These are phyloP conservation scores for Candida yuanshanica DNA, from an alignment of 805 yeast genomes.

Conservation along the genomic window DNA sequence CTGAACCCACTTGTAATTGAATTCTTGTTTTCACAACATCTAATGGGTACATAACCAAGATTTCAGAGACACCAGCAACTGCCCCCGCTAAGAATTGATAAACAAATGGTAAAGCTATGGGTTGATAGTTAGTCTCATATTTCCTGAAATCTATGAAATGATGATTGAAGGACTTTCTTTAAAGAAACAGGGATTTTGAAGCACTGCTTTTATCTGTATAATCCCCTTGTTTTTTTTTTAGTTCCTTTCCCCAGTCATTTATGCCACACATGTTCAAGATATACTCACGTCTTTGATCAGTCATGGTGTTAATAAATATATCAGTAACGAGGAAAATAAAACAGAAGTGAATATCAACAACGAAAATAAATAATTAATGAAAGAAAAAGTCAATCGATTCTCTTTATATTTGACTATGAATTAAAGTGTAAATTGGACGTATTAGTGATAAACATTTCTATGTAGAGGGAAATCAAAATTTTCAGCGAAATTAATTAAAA, in stretches of 20 bases:
- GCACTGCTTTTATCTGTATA: too few relatives aligned
- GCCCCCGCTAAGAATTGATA: constrained; percentile 94
- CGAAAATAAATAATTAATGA: not conserved
- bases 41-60: constrained; percentile 90
- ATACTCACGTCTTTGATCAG: constrained; percentile 14
- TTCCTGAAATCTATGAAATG: too few relatives aligned
- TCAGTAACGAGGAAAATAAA: not conserved
- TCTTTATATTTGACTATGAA: not conserved
- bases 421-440: too few relatives aligned
- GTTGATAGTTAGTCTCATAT: constrained; percentile 1
- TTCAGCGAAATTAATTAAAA: too few relatives aligned
- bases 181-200: too few relatives aligned
- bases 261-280: too few relatives aligned
- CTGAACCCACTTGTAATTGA: constrained; percentile 64
- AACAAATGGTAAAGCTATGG: constrained; percentile 69
- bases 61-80: constrained; percentile 95
- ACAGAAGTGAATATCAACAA: not conserved
- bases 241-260: too few relatives aligned
- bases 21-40: constrained; percentile 97
- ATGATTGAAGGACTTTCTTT: too few relatives aligned
- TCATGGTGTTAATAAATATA: constrained; percentile 4
- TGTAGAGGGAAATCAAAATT: too few relatives aligned
- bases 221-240: too few relatives aligned
- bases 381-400: not conserved
- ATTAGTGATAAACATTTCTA: too few relatives aligned